Conservation (phyloP, 2,329 filamentous ascomycete species). For the Colletotrichum sp. region DNA sequence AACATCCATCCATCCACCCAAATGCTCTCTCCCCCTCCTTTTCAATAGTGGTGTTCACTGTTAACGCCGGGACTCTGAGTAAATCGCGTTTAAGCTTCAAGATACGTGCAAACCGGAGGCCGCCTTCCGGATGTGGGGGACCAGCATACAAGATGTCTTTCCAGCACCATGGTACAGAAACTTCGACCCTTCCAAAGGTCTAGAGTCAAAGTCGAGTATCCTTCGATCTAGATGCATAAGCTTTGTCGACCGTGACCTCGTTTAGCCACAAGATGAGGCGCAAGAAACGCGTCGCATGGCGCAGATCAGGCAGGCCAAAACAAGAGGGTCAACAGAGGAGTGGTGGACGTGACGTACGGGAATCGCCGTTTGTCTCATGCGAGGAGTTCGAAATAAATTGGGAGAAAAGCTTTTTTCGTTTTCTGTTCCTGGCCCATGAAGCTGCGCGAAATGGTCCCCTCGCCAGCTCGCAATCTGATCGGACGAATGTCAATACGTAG, state of each 20-base stretch:
- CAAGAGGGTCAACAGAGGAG: not conserved
- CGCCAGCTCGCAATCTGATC: not conserved
- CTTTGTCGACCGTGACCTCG: not conserved
- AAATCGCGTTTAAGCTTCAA: not conserved
- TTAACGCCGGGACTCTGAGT: not conserved
- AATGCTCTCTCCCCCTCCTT: not conserved
- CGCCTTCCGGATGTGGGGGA: not conserved
- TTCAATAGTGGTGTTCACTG: not conserved
- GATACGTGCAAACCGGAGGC: not conserved
- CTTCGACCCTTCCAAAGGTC: not conserved
- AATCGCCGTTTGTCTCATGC: not conserved
- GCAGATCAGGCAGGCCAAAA: conserved; percentile 17
- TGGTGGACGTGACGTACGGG: not conserved
- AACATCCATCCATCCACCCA: not conserved
- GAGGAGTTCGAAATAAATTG: not conserved
- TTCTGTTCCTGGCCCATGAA: not conserved
- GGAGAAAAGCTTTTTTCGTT: not conserved
- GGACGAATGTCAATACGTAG: not conserved
- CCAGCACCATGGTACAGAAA: not conserved
- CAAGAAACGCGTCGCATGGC: not conserved
- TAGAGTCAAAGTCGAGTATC: not conserved
- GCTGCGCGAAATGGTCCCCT: not conserved
- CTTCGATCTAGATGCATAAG: not conserved
- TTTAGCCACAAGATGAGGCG: not conserved
- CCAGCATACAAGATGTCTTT: not conserved